A percentile compares a stretch with the other conserved stretches of the same genome.
phyloP scores from a whole-genome alignment of 2,329 filamentous ascomycete species.

The Fusarium coicis region DNA sequence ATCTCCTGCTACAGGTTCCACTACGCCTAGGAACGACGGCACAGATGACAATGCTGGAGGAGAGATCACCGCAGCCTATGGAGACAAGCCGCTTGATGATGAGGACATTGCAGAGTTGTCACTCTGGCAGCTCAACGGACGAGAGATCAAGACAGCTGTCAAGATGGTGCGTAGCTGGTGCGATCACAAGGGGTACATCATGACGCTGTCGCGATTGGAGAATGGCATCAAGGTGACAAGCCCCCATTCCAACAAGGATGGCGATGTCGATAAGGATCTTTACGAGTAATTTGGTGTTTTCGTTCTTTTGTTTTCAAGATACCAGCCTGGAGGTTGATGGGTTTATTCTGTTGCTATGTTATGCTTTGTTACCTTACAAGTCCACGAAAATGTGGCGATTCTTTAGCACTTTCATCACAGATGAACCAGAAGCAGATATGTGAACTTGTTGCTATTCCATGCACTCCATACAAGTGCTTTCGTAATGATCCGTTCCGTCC shows the following conservation, averaged over 20 bases:
- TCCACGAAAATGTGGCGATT: neutral
- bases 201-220: constrained; percentile 56
- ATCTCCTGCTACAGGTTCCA: neutral
- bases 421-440: neutral
- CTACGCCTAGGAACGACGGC: constrained; percentile 4
- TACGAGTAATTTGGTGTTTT: constrained; percentile 36
- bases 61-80: neutral
- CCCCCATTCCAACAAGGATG: constrained; percentile 53
- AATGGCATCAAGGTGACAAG: constrained; percentile 58
- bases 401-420: neutral
- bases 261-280: constrained; percentile 40
- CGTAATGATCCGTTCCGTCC: neutral
- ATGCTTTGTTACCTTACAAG: neutral
- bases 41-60: neutral
- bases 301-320: neutral
- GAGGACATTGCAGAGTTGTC: constrained; percentile 53
- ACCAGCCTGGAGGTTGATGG: neutral
- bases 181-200: constrained; percentile 54
- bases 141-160: constrained; percentile 60
- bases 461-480: neutral
- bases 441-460: neutral
- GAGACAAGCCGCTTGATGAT: constrained; percentile 42
- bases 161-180: constrained; percentile 60
- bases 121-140: constrained; percentile 56
- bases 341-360: neutral